These are phyloP conservation scores for Pyrenochaeta sp. DNA, from an alignment of 2,329 filamentous ascomycete genomes.

Conservation along the genomic window DNA sequence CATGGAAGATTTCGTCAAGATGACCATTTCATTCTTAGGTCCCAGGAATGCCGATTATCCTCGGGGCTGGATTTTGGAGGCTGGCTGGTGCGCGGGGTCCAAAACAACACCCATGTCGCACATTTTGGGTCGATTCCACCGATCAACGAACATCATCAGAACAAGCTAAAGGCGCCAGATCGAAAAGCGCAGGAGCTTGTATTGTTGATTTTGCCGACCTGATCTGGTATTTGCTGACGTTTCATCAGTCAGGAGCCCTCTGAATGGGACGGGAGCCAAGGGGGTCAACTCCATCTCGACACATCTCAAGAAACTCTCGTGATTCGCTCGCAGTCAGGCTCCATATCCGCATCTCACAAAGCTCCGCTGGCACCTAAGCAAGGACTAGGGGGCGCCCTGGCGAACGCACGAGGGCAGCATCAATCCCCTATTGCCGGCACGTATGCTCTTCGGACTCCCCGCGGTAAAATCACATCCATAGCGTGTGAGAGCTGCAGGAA, in stretches of 20 bases:
- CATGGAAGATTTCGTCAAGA: neutral
- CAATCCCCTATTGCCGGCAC: conserved; percentile 48
- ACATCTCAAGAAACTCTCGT: conserved; percentile 37
- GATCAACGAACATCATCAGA: conserved; percentile 11
- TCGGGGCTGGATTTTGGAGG: neutral
- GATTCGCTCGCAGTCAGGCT: conserved; percentile 40
- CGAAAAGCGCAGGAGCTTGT: conserved; percentile 1
- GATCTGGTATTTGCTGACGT: conserved; percentile 32
- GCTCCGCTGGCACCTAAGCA: conserved; percentile 50
- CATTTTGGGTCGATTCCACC: conserved; percentile 21
- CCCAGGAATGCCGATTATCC: neutral
- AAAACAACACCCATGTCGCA: conserved; percentile 29
- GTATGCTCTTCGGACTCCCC: conserved; percentile 47
- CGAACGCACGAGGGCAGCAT: conserved; percentile 41
- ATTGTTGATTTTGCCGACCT: conserved; percentile 14
- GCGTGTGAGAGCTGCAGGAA: conserved; percentile 51
- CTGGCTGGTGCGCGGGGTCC: conserved; percentile 21
- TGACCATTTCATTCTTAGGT: neutral
- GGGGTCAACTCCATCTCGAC: conserved; percentile 39
- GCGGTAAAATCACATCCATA: conserved; percentile 52
- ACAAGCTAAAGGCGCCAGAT: neutral
- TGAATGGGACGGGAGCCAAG: conserved; percentile 41
- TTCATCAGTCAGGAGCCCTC: conserved; percentile 36
- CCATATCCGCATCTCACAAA: conserved; percentile 39
- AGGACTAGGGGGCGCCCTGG: conserved; percentile 42